Percentiles rank a stretch among this genome's conserved stretches.
phyloP scores from a whole-genome alignment of 2,329 filamentous ascomycete species.

The Calonectria naviculata region DNA sequence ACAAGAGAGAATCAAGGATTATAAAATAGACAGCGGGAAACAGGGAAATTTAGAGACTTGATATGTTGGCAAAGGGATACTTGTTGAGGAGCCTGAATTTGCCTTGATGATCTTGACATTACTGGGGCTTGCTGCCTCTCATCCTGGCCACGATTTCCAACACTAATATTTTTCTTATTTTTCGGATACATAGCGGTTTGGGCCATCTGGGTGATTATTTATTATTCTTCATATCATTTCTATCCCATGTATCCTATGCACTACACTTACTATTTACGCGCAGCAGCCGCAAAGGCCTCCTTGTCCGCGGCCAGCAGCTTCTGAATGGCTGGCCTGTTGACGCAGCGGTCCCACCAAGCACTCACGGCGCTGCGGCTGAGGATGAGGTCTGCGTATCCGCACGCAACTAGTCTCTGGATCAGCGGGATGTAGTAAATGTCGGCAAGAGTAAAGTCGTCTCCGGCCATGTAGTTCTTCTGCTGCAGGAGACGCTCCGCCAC shows the following conservation, averaged over 20 bases:
- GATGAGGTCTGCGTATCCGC: slow-evolving; percentile 51
- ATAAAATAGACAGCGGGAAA: slow-evolving; percentile 31
- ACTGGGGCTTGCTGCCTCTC: no score
- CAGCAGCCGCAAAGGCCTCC: slow-evolving; percentile 6
- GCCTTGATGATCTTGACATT: no score
- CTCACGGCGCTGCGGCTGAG: slow-evolving; percentile 48
- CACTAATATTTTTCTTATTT: neutral
- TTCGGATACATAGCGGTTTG: no score
- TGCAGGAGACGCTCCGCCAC: slow-evolving; percentile 52
- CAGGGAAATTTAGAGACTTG: no score
- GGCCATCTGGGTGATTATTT: neutral
- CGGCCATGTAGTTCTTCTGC: slow-evolving; percentile 56
- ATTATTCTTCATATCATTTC: neutral
- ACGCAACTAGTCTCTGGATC: slow-evolving; percentile 54
- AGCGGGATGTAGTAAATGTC: slow-evolving; percentile 61
- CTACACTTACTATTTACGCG: neutral
- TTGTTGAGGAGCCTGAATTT: no score
- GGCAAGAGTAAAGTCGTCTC: slow-evolving; percentile 53
- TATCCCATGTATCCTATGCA: no score
- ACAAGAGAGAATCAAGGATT: slow-evolving; percentile 44
- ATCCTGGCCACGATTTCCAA: no score
- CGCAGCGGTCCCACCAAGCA: slow-evolving; percentile 54
- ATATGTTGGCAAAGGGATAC: no score
- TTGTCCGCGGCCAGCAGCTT: slow-evolving; percentile 43
- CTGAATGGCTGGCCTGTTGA: slow-evolving; percentile 51